Percentiles rank a stretch among this genome's conserved stretches.
phyloP scores from a whole-genome alignment of 2,329 filamentous ascomycete species.

The Colletotrichum trifolii region DNA sequence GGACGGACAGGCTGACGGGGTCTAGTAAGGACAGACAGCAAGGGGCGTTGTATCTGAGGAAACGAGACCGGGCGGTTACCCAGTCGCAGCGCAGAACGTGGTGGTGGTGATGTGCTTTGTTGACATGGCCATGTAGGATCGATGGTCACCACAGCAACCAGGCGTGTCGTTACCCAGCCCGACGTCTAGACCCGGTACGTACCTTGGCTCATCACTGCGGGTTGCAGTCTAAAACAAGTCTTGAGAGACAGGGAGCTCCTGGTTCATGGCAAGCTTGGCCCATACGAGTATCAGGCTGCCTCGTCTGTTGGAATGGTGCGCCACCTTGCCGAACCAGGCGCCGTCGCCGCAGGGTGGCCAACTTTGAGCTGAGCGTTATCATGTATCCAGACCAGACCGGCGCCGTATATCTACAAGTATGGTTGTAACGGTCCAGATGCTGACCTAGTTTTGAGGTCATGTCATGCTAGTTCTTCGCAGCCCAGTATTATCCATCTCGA shows the following conservation, averaged over 20 bases:
- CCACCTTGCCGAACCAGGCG: constrained; percentile 14
- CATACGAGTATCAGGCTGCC: too few relatives aligned
- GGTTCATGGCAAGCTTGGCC: neutral
- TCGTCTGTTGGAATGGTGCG: neutral
- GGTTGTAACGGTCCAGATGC: too few relatives aligned
- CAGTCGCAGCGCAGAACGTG: constrained; percentile 33
- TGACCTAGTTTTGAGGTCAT: too few relatives aligned
- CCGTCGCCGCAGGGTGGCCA: constrained; percentile 19
- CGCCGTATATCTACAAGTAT: too few relatives aligned
- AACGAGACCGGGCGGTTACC: constrained; percentile 39
- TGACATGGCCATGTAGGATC: constrained; percentile 38
- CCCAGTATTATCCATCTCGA: too few relatives aligned
- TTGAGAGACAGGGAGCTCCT: neutral
- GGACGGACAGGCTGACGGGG: constrained; percentile 20
- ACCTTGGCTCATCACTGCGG: neutral
- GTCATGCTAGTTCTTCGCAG: too few relatives aligned
- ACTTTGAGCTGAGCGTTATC: constrained; percentile 6
- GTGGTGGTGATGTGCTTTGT: constrained; percentile 41
- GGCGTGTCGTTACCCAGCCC: neutral
- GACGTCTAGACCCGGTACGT: neutral
- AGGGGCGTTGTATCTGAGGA: constrained; percentile 40
- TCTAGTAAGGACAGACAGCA: neutral
- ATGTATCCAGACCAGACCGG: too few relatives aligned
- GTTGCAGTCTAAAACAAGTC: constrained; percentile 5
- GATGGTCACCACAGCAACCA: constrained; percentile 47